Evolutionary conservation across 2,329 filamentous ascomycete genomes (phyloP).

Genomic region (Stenocarpella maydis): DNA sequence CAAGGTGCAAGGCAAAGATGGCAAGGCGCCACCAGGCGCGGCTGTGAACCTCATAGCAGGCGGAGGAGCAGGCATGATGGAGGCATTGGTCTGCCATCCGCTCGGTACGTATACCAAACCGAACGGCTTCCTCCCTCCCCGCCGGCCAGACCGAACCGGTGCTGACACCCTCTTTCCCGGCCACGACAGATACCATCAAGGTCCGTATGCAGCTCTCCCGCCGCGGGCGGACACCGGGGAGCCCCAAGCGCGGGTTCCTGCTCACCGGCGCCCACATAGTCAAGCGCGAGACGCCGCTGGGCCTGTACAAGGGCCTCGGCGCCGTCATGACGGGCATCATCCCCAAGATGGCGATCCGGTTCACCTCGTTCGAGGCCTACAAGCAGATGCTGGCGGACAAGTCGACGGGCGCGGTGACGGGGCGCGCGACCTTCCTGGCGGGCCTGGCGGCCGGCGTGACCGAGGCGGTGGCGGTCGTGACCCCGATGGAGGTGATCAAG

Average conservation of each 20-base stretch:
- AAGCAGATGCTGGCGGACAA: slow-evolving; percentile 82
- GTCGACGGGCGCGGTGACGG: slow-evolving; percentile 71
- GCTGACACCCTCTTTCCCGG: slow-evolving; percentile 33
- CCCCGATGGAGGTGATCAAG: slow-evolving; percentile 99
- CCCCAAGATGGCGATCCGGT: slow-evolving; percentile 99
- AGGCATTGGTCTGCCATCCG: slow-evolving; percentile 94
- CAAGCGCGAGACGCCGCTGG: slow-evolving; percentile 87
- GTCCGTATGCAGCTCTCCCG: slow-evolving; percentile 98
- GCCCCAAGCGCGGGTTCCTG: slow-evolving; percentile 88
- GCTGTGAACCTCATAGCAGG: slow-evolving; percentile 91
- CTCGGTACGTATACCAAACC: slow-evolving; percentile 66
- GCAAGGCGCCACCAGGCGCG: slow-evolving; percentile 82
- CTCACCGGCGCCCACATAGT: slow-evolving; percentile 87
- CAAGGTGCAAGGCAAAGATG: slow-evolving; percentile 53
- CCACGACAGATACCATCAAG: slow-evolving; percentile 84
- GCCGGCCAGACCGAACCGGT: slow-evolving; percentile 29
- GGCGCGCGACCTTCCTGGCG: slow-evolving; percentile 73
- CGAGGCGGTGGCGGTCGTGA: slow-evolving; percentile 95
- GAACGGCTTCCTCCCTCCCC: slow-evolving; percentile 8
- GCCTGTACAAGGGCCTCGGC: slow-evolving; percentile 97
- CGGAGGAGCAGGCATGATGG: slow-evolving; percentile 99
- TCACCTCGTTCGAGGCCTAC: slow-evolving; percentile 96
- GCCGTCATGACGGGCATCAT: slow-evolving; percentile 96
- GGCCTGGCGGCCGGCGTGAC: slow-evolving; percentile 93
- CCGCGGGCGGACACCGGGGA: slow-evolving; percentile 81